phyloP scores from a whole-genome alignment of 768 basidiomycete genomes.

The Tricholoma bakamatsutake region DNA sequence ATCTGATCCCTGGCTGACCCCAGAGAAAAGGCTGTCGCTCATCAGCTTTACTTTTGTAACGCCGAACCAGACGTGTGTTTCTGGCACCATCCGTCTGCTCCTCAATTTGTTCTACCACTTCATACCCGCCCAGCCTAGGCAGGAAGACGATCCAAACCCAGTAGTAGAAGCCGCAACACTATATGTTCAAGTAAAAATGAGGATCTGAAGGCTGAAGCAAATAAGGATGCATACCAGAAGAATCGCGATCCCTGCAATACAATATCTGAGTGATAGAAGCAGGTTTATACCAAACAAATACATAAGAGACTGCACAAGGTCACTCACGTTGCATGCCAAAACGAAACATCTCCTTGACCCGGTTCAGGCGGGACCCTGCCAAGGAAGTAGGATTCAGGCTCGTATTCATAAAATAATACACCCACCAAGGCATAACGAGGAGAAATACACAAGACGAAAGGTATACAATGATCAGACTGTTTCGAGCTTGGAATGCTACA shows the following conservation, averaged over 20 bases:
- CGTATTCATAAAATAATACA: neutral
- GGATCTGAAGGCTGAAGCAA: neutral
- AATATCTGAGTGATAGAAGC: constrained; percentile 17
- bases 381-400: neutral
- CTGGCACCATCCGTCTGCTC: constrained; percentile 27
- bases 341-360: constrained; percentile 31
- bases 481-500: constrained; percentile 21
- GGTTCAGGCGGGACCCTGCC: constrained; percentile 30
- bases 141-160: constrained; percentile 40
- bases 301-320: neutral
- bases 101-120: constrained; percentile 43
- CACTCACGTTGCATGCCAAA: constrained; percentile 34
- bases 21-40: constrained; percentile 10
- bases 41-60: constrained; percentile 18
- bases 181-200: neutral
- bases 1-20: neutral
- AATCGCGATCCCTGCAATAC: constrained; percentile 24
- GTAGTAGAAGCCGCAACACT: constrained; percentile 31
- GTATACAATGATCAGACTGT: constrained; percentile 18
- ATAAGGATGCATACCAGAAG: constrained; percentile 17
- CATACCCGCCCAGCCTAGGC: constrained; percentile 38
- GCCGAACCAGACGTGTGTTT: constrained; percentile 27
- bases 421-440: constrained; percentile 28
- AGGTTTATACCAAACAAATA: neutral
- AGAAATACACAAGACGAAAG: constrained; percentile 24